Base-by-base conservation (phyloP, 164 flowering plant genomes). In the Dillenia turbinata region DNA sequence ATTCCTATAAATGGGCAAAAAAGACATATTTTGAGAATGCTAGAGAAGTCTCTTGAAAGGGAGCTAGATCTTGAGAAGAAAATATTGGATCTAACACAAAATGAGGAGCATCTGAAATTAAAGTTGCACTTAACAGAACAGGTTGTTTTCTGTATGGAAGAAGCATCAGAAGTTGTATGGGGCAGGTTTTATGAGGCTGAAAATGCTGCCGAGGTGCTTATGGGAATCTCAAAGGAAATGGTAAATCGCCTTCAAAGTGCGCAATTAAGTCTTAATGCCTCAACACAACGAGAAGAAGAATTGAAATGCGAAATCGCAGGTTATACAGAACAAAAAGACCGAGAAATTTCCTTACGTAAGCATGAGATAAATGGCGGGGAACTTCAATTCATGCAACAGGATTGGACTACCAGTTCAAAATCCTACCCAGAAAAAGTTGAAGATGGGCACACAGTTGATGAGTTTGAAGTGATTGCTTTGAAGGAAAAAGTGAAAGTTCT, bases 21-120 rank as follows among this genome's bases (percentile, higher is more conserved):
- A 60, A 81, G 85, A 50, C 75, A 81, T 67, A 69, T 88, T 52
- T 57, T 91, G 65, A 79, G 87, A 79, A 88, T 86, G 92, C 74
- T 91, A 54, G 99, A 94, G 79, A 94, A 85, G 72, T 91, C 99
- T 65, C 74, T 94, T 71, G 90, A 87, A 5, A 81, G 84, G 59
- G 99, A 91, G 71, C 59, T 94, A 59, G 92, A 89, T 68, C 82
- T 91, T 56, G 99, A 94, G 64, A 88, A 81, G 76, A 85, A 79
- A 70, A 58, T 88, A 22, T 33, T 64, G 12, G 93, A 88, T 40
- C 73, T 82, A 50, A 84, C 72, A 69, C 79, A 77, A 49, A 63
- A 16, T 52, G 86, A 87, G 65, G 90, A 86, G 59, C 83, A 81
- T 64, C 69, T 89, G 65, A 81, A 78, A 59, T 52, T 57, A 45